Percentiles rank a stretch among this genome's conserved stretches.
phyloP scores from a whole-genome alignment of 352 stramenopile genomes.

The Thraustotheca clavata region DNA sequence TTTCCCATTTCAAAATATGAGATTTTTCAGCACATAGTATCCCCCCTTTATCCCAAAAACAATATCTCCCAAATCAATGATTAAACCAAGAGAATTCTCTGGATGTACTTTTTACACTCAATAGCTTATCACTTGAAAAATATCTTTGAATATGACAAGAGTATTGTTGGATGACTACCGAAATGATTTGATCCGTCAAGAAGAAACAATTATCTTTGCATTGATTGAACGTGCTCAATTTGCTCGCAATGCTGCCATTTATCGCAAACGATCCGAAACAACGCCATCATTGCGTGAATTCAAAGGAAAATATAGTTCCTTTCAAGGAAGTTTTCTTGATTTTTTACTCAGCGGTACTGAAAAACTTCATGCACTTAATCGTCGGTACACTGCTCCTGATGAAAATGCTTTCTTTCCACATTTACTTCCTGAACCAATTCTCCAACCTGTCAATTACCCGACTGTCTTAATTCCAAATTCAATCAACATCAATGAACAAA shows the following conservation, averaged over 20 bases:
- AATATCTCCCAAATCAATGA: too few species aligned
- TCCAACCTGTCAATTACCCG: slow-evolving; percentile 90
- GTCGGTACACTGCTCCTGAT: slow-evolving; percentile 97
- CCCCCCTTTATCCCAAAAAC: too few species aligned
- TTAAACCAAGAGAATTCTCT: too few species aligned
- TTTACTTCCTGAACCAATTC: slow-evolving; percentile 82
- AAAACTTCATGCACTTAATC: slow-evolving; percentile 88
- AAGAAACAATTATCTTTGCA: slow-evolving; percentile 99
- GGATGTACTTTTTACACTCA: too few species aligned
- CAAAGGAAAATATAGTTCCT: slow-evolving; percentile 79
- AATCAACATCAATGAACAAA: slow-evolving; percentile 97
- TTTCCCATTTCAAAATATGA: too few species aligned
- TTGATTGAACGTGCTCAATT: slow-evolving; percentile 98
- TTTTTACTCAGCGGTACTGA: slow-evolving; percentile 98
- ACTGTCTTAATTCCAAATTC: slow-evolving; percentile 88
- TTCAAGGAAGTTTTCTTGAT: slow-evolving; percentile 85
- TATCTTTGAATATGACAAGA: slow-evolving; percentile 58
- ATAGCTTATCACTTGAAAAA: too few species aligned
- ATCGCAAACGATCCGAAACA: slow-evolving; percentile 82
- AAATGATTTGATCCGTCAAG: slow-evolving; percentile 85
- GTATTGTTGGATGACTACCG: slow-evolving; percentile 82
- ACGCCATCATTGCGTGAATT: slow-evolving; percentile 66
- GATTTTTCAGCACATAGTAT: too few species aligned
- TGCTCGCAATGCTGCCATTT: slow-evolving; percentile 91
- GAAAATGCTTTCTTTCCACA: slow-evolving; percentile 98